Evolutionary conservation across 2,329 filamentous ascomycete genomes (phyloP), one percentile per base, ranked within the genome.

Genomic region (Macrophomina pseudophaseolina): DNA sequence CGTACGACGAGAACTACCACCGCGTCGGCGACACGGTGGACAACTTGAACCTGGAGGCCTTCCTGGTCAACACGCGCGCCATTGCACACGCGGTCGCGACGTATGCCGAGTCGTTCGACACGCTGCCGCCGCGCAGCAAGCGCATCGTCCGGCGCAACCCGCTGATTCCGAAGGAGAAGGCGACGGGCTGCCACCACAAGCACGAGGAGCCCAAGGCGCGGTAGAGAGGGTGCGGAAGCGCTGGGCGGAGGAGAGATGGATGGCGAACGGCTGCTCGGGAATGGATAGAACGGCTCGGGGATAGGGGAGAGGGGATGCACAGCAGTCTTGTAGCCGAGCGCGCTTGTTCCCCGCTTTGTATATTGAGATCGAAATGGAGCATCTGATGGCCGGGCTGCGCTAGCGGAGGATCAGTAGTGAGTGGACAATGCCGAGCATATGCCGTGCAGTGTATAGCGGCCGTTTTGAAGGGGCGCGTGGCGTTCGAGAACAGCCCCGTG

Each of bases 1-100:
- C 80, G 40, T 87, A 84, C 70, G 86, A 88, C 71, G 74, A 76
- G n/a, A 86, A 87, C 74, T 88, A 88, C 74, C 86, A 89, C 71
- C 75, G 78, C 44, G 78, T 78, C 2, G 81, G 82, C 7, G 86
- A 88, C 69, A 83, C 82, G 63, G 74, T 85, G 42, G 80, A 77
- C 63, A 88, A 89, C 72, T 72, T 88, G 52, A 84, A 84, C 70
- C 76, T 80, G 48, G 80, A 81, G 8, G 84, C 85, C 16, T 87
- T 85, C 79, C 79, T 85, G 67, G 75, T 84, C 69, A 87, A 87
- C 72, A 81, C 82, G 7, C 82, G 84, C 75, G 84, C 81, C 58
- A 89, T 93, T 70, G 90, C 91, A 16, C 75, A 78, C 40, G 72
- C 74, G 60, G 74, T 74, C 4, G 75, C 75, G 5, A 77, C 72